These are phyloP conservation scores for Erythrobasidium hasegawianum DNA, from an alignment of 1,284 basidiomycete species.

Conservation along the genomic window DNA sequence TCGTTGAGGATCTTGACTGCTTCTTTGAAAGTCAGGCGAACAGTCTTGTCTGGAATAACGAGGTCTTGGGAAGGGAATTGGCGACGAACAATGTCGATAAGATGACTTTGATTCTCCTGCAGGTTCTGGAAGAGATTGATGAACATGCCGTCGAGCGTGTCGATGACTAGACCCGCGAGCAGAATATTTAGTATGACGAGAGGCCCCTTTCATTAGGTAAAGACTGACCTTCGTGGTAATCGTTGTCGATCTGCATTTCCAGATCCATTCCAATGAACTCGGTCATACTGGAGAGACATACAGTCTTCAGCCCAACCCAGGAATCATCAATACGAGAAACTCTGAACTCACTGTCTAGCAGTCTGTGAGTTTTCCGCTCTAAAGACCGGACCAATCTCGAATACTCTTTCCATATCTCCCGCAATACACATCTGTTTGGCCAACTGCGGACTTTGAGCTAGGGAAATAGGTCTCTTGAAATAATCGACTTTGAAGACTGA, in stretches of 20 bases:
- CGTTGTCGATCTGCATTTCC: conserved; percentile 97
- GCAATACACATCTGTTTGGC: conserved; percentile 99
- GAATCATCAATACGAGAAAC: not conserved
- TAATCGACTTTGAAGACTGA: conserved; percentile 97
- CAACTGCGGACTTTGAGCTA: conserved; percentile 94
- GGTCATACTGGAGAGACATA: conserved; percentile 65
- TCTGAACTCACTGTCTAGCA: conserved; percentile 32
- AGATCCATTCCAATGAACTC: conserved; percentile 99
- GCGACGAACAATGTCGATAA: conserved; percentile 71
- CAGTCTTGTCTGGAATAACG: conserved; percentile 50
- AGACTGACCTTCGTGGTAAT: conserved; percentile 72
- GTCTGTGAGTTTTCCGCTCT: conserved; percentile 33
- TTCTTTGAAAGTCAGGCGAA: conserved; percentile 71
- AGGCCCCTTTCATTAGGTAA: not conserved
- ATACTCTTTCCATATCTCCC: conserved; percentile 95
- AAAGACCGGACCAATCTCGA: conserved; percentile 74
- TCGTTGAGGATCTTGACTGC: conserved; percentile 66
- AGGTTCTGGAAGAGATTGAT: conserved; percentile 78
- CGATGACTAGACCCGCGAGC: conserved; percentile 58
- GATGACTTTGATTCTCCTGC: conserved; percentile 70
- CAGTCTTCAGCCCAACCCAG: not conserved
- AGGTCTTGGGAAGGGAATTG: conserved; percentile 76
- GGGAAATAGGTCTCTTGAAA: conserved; percentile 90
- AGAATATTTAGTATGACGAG: not conserved
- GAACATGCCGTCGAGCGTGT: conserved; percentile 77